A percentile compares a stretch with the other conserved stretches of the same genome.
Conservation (phyloP, 306 rosid genomes). For the Acmispon strigosus region DNA sequence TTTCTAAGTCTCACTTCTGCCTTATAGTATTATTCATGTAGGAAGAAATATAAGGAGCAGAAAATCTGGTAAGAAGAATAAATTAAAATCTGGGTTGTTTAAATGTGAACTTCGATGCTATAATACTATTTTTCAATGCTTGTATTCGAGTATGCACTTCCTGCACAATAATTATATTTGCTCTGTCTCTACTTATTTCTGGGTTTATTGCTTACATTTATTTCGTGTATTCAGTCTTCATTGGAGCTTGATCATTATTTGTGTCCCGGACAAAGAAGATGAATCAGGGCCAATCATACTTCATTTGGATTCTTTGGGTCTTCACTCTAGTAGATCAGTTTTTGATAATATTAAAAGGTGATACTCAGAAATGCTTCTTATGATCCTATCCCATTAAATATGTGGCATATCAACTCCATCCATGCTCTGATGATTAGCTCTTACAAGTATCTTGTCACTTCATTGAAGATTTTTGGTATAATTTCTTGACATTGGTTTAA, state of each 20-base stretch:
- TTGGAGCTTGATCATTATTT: slow-evolving; percentile 94
- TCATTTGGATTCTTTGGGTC: slow-evolving; percentile 88
- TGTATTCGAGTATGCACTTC: not conserved
- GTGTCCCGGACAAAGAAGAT: slow-evolving; percentile 77
- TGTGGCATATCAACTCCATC: not conserved
- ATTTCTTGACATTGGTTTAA: not conserved
- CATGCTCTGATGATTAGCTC: not conserved
- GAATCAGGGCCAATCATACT: slow-evolving; percentile 83
- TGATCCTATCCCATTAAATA: slow-evolving; percentile 1
- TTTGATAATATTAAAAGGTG: slow-evolving; percentile 75
- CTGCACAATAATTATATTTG: not conserved
- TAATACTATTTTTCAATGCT: too few relatives aligned
- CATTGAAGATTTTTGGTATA: not conserved
- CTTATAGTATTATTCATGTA: too few relatives aligned
- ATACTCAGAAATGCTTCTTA: slow-evolving; percentile 28
- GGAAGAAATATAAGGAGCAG: too few relatives aligned
- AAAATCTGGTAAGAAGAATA: too few relatives aligned
- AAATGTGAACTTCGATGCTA: too few relatives aligned
- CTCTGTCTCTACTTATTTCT: not conserved
- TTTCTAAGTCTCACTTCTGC: too few relatives aligned
- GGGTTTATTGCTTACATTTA: slow-evolving; percentile 27
- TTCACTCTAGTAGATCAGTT: slow-evolving; percentile 71
- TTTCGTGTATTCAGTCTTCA: slow-evolving; percentile 53
- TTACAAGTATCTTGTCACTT: not conserved
- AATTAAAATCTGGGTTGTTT: too few relatives aligned